A percentile compares a stretch with the other conserved stretches of the same genome.
These are phyloP conservation scores for Nematodospora anomalae DNA, from an alignment of 1,139 yeast species.

Conservation along the genomic window DNA sequence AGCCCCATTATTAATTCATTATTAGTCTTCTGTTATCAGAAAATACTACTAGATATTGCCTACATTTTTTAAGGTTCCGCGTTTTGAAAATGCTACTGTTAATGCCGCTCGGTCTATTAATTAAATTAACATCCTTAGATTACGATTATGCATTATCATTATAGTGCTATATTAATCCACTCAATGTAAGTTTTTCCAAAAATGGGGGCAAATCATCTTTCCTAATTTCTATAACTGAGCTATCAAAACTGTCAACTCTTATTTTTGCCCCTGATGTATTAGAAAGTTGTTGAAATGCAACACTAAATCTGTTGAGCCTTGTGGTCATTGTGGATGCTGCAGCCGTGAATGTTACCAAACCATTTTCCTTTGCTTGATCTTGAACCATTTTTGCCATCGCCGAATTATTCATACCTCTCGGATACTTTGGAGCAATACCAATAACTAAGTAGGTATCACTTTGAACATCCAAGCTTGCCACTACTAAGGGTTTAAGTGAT, in stretches of 20 bases:
- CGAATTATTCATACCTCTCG: constrained; percentile 55
- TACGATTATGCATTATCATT: too few species aligned
- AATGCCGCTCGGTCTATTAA: too few species aligned
- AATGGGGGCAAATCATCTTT: constrained; percentile 88
- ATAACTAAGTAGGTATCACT: constrained; percentile 85
- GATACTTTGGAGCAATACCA: constrained; percentile 84
- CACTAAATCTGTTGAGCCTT: constrained; percentile 75
- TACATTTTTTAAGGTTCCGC: too few species aligned
- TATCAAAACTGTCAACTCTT: constrained; percentile 90
- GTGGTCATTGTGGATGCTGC: constrained; percentile 28
- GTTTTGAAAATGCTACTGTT: too few species aligned
- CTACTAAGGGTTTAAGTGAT: constrained; percentile 74
- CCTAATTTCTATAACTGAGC: constrained; percentile 86
- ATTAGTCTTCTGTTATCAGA: too few species aligned
- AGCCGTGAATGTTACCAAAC: constrained; percentile 13
- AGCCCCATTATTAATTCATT: too few species aligned
- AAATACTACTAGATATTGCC: too few species aligned
- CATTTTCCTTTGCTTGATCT: constrained; percentile 33
- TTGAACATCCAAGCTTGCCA: constrained; percentile 76
- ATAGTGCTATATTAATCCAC: constrained; percentile 11
- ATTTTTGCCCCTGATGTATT: constrained; percentile 82
- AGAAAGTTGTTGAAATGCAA: constrained; percentile 88
- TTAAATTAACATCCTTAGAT: too few species aligned
- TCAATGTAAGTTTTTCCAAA: constrained; percentile 64
- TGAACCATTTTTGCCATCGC: constrained; percentile 41